A percentile compares a stretch with the other conserved stretches of the same genome.
phyloP scores from a whole-genome alignment of 495 filamentous ascomycete genomes.

The Aspergillus ostianus region DNA sequence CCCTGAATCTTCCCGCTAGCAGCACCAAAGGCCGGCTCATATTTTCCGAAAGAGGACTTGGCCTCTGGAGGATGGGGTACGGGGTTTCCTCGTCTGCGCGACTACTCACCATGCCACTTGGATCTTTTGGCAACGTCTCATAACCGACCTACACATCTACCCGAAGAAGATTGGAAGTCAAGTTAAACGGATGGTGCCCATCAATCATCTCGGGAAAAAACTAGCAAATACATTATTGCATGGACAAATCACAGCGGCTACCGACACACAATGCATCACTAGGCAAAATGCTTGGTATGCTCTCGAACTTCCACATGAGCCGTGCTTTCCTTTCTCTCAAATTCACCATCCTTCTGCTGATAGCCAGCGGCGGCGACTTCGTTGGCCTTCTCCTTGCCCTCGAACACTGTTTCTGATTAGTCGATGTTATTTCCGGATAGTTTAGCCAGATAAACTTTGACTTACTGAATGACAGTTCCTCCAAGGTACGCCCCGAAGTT shows the following conservation, averaged over 20 bases:
- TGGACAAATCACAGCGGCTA: background rate
- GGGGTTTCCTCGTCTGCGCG: background rate
- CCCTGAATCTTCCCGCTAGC: background rate
- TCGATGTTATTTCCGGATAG: background rate
- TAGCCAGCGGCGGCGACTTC: constrained; percentile 46
- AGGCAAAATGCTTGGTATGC: background rate
- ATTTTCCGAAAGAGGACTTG: too few relatives aligned
- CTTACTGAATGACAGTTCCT: constrained; percentile 4
- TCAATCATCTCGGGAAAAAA: background rate
- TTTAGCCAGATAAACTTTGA: background rate
- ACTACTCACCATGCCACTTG: background rate
- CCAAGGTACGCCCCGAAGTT: constrained; percentile 2
- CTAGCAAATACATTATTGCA: background rate
- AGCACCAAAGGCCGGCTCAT: too few relatives aligned
- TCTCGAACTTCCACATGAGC: constrained; percentile 16
- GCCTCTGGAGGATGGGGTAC: too few relatives aligned
- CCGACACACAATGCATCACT: background rate
- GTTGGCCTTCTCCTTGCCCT: constrained; percentile 47
- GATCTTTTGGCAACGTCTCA: background rate
- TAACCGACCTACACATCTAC: background rate
- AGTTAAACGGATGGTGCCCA: background rate
- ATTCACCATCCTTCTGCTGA: constrained; percentile 32
- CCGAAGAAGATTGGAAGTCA: too few relatives aligned
- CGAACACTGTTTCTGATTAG: constrained; percentile 46
- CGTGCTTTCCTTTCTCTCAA: constrained; percentile 13